Evolutionary conservation across 169 alveolate genomes (phyloP).

Genomic region (Plasmodium fragile): DNA sequence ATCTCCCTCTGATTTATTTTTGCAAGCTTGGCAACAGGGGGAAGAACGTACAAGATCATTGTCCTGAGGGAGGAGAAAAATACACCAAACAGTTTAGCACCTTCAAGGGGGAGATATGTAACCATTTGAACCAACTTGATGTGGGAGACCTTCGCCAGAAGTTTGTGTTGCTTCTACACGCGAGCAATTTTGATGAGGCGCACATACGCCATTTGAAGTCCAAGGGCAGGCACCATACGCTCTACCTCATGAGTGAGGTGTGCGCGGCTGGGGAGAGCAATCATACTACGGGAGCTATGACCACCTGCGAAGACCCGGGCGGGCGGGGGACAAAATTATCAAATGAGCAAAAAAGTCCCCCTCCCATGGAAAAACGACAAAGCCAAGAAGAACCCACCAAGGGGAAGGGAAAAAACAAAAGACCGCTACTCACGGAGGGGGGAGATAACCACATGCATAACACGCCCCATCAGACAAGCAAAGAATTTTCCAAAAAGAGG

Average conservation of each 20-base stretch:
- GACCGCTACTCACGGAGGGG: background rate
- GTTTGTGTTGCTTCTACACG: conserved; percentile 15
- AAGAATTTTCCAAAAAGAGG: background rate
- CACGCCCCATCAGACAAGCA: background rate
- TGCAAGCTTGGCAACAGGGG: background rate
- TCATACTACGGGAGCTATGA: background rate
- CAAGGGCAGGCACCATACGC: background rate
- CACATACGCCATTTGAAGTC: conserved; percentile 28
- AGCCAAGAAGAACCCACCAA: background rate
- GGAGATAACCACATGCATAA: background rate
- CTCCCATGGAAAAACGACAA: background rate
- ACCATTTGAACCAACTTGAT: background rate
- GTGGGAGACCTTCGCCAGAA: conserved; percentile 5
- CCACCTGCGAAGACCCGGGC: background rate
- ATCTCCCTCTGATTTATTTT: conserved; percentile 30
- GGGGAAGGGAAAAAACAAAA: background rate
- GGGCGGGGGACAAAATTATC: background rate
- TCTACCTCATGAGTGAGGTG: background rate
- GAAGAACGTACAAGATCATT: background rate
- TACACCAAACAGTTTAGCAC: conserved; percentile 8
- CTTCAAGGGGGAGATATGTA: background rate
- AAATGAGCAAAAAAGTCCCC: background rate
- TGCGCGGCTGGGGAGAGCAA: background rate
- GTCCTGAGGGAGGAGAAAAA: background rate
- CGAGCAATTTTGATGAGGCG: conserved; percentile 44